These are phyloP conservation scores for Cutaneotrichosporon sp. DNA, from an alignment of 1,284 basidiomycete genomes.

Conservation along the genomic window DNA sequence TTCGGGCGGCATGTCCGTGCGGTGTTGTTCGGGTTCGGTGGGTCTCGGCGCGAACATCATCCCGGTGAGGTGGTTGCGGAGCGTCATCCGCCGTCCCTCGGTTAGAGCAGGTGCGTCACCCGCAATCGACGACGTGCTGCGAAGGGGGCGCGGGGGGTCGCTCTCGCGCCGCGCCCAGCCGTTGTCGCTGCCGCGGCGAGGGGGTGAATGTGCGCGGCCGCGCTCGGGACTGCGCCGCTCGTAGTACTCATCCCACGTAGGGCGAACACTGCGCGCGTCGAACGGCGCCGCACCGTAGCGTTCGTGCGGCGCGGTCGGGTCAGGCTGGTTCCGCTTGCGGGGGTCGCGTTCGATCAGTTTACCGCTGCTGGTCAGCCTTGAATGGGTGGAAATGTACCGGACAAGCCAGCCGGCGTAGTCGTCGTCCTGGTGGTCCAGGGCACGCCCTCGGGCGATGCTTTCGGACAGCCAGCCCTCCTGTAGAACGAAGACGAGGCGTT, in stretches of 20 bases:
- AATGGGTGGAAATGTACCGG: not conserved
- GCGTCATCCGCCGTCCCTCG: not conserved
- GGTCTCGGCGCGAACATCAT: not conserved
- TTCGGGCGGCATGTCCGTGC: not conserved
- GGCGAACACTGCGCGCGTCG: not conserved
- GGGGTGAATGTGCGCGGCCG: not conserved
- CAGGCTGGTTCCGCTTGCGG: not conserved
- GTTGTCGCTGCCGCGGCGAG: not conserved
- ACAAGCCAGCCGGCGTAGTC: constrained; percentile 14
- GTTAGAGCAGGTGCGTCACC: not conserved
- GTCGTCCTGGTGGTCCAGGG: not conserved
- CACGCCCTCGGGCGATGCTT: not conserved
- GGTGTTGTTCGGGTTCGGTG: not conserved
- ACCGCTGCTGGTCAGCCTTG: too few relatives aligned
- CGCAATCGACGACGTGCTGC: not conserved
- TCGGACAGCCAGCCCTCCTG: constrained; percentile 11
- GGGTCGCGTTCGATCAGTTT: not conserved
- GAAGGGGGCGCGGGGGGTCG: not conserved
- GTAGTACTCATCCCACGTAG: not conserved
- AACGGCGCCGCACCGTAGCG: too few relatives aligned
- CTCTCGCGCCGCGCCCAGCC: not conserved
- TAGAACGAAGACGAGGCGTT: not conserved
- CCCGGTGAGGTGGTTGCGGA: not conserved
- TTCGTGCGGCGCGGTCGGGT: not conserved
- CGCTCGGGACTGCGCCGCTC: not conserved